phyloP scores from a whole-genome alignment of 225 moss, liverwort and hornwort genomes.

The Pseudoscleropodium purum region DNA sequence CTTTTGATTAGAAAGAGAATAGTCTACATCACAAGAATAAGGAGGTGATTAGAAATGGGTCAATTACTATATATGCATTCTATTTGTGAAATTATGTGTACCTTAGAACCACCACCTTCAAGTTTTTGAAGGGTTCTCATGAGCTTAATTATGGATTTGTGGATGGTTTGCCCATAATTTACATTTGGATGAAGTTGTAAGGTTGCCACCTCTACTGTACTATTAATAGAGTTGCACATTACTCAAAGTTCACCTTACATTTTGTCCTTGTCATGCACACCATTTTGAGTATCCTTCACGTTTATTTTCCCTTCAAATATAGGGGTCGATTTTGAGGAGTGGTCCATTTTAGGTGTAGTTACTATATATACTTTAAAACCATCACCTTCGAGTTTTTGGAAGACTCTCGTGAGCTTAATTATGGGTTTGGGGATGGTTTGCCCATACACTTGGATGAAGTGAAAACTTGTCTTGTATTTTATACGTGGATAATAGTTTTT shows the following conservation, averaged over 20 bases:
- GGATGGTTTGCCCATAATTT: background rate
- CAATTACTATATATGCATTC: background rate
- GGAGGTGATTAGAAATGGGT: too few relatives aligned
- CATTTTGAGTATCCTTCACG: too few relatives aligned
- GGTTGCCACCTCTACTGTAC: too few relatives aligned
- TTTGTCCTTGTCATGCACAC: too few relatives aligned
- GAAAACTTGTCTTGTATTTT: background rate
- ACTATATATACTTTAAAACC: background rate
- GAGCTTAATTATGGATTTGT: too few relatives aligned
- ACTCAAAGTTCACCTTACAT: too few relatives aligned
- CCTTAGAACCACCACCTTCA: background rate
- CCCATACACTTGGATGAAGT: background rate
- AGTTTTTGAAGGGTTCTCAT: background rate
- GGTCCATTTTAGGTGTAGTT: too few relatives aligned
- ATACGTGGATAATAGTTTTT: background rate
- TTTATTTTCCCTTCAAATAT: too few relatives aligned
- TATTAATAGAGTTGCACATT: too few relatives aligned
- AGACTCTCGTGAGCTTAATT: background rate
- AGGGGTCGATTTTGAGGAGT: too few relatives aligned
- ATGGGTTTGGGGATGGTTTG: background rate
- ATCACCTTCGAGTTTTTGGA: background rate
- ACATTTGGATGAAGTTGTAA: background rate
- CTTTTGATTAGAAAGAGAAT: too few relatives aligned
- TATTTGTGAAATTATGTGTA: background rate
- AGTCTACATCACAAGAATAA: too few relatives aligned